Evolutionary conservation across 176 grass and related monocot genomes (phyloP).

Genomic region (Oryza meridionalis): DNA sequence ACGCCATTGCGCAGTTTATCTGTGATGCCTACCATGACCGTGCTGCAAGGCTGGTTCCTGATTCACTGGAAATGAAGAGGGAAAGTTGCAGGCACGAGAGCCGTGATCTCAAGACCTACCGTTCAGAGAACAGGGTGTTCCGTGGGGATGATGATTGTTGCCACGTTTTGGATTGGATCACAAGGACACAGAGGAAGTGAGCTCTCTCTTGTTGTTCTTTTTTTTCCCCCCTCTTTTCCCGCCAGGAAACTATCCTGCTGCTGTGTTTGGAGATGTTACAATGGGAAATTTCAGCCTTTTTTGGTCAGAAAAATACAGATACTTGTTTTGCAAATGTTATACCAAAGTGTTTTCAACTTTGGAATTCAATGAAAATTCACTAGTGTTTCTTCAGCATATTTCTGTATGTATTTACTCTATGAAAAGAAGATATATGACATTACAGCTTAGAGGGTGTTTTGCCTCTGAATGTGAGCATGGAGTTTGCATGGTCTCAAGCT

Average conservation of each 20-base stretch:
- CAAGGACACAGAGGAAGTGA: slow-evolving; percentile 54
- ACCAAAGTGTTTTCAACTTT: background rate
- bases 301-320: background rate
- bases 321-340: slow-evolving; percentile 13
- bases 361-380: slow-evolving; percentile 23
- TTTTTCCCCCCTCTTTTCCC: background rate
- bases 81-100: slow-evolving; percentile 43
- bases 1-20: slow-evolving; percentile 59
- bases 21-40: slow-evolving; percentile 58
- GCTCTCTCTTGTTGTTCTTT: background rate
- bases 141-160: slow-evolving; percentile 51
- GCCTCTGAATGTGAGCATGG: background rate
- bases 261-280: background rate
- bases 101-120: slow-evolving; percentile 69
- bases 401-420: background rate
- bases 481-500: background rate
- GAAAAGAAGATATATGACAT: background rate
- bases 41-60: slow-evolving; percentile 47
- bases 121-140: slow-evolving; percentile 62
- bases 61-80: slow-evolving; percentile 68
- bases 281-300: slow-evolving; percentile 7
- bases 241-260: background rate
- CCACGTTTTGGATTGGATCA: slow-evolving; percentile 75
- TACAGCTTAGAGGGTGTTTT: background rate
- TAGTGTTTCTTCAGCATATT: background rate